Conservation (phyloP, 495 filamentous ascomycete species). For the Xanthoparmelia taractica region DNA sequence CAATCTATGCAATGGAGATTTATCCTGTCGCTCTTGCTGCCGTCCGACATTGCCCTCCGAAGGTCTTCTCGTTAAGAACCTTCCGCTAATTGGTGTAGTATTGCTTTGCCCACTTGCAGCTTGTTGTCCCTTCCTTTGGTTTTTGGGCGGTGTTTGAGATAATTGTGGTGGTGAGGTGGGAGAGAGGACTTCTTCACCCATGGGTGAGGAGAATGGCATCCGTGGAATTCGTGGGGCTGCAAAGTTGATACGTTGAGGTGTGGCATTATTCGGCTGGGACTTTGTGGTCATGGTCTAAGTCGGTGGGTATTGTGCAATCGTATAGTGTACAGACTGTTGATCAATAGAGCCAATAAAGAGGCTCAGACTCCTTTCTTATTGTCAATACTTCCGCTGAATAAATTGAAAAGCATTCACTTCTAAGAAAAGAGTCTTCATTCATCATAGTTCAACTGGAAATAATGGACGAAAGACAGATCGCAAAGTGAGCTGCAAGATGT, state of each 20-base stretch:
- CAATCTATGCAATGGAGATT: constrained; percentile 50
- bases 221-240: constrained; percentile 14
- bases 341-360: not conserved
- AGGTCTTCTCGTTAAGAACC: constrained; percentile 33
- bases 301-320: not conserved
- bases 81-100: not conserved
- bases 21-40: constrained; percentile 43
- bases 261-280: constrained; percentile 20
- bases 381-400: not conserved
- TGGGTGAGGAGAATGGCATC: constrained; percentile 27
- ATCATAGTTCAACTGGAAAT: constrained; percentile 1
- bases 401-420: not conserved
- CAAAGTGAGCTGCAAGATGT: constrained; percentile 14
- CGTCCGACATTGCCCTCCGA: constrained; percentile 36
- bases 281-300: constrained; percentile 13
- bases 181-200: constrained; percentile 25
- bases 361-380: constrained; percentile 2
- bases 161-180: constrained; percentile 25
- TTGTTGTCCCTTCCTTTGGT: constrained; percentile 6
- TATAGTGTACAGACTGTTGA: not conserved
- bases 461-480: not conserved
- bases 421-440: not conserved
- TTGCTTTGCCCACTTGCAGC: constrained; percentile 4
- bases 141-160: constrained; percentile 19
- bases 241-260: constrained; percentile 21